phyloP scores from a whole-genome alignment of 768 basidiomycete species.

The Lactarius hatsudake region DNA sequence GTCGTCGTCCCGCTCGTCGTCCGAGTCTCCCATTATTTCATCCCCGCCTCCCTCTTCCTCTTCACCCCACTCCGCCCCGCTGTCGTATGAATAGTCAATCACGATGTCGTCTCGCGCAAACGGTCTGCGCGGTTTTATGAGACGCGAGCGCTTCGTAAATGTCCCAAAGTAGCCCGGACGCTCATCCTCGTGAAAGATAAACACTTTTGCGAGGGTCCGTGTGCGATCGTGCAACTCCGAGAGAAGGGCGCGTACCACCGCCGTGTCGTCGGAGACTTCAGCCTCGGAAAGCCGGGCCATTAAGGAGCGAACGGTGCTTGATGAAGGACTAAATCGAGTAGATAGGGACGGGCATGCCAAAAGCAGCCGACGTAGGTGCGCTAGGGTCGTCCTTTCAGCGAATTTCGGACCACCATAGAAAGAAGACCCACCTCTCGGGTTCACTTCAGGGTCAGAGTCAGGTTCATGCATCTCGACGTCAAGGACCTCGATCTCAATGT shows the following conservation, averaged over 20 bases:
- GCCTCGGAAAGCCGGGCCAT: conserved; percentile 71
- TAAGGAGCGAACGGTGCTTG: conserved; percentile 46
- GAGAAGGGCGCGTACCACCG: conserved; percentile 63
- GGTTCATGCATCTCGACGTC: conserved; percentile 32
- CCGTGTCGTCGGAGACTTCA: conserved; percentile 69
- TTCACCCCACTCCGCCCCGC: conserved; percentile 95
- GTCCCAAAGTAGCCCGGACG: conserved; percentile 95
- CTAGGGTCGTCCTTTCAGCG: conserved; percentile 8
- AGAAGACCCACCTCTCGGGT: conserved; percentile 40
- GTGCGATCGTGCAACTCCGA: conserved; percentile 58
- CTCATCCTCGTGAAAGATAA: conserved; percentile 80
- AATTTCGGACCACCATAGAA: neutral
- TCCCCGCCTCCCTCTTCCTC: conserved; percentile 75
- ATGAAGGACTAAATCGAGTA: conserved; percentile 30
- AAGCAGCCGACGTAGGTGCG: conserved; percentile 3
- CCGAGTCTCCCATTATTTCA: conserved; percentile 58
- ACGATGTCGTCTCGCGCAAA: conserved; percentile 72
- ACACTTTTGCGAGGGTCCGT: conserved; percentile 69
- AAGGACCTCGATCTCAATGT: conserved; percentile 33
- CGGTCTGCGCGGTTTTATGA: conserved; percentile 81
- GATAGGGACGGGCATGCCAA: conserved; percentile 36
- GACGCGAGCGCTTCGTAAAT: conserved; percentile 78
- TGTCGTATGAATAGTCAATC: conserved; percentile 90
- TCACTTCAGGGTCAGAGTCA: conserved; percentile 31
- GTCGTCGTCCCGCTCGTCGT: conserved; percentile 64